Base-by-base conservation (phyloP, 306 rosid species). In the Phaseolus lunatus region DNA sequence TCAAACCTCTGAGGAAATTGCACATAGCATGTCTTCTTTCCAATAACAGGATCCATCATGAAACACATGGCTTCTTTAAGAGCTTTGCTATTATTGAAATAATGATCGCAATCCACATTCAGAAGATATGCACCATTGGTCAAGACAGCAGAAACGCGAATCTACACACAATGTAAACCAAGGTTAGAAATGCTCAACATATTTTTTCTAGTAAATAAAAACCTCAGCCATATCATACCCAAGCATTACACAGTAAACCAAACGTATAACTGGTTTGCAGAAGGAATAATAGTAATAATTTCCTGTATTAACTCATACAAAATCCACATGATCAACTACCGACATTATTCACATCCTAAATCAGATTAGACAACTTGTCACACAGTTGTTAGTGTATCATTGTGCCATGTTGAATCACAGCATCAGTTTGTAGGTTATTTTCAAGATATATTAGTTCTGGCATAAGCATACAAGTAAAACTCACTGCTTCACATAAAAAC, bases 51-150 rank as follows among this genome's bases (percentile, higher is more conserved):
- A 79, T 96, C 99, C 99, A 96, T 92, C 99, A 96, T 87, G 91
- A 96, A 96, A 88, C 98, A 96, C 99, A 96, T 96, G 45, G 98
- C 99, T 83, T 96, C 99, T 80, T 92, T 96, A 22, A 96, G 90
- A 80, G 98, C 99, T 86, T 92, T 92, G 87, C 99, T 89, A 82
- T 96, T 96, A 84, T 96, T 96, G 77, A 96, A 96, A 81, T 96
- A 96, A 90, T 96, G 99, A 76, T 96, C 99, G 92, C 99, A 96
- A 83, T 96, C 99, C 1, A 96, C 98, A 5, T 96, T 96, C 87
- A 96, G 75, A 48, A 96, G 88, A 85, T 92, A 96, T 67, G 99
- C 98, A 78, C 99, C 99, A 53, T 96, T 96, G 80, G 99, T 96
- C 82, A 92, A 83, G 69, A 96, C 99, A 47, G 99, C 99, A 41